Evolutionary conservation across 768 basidiomycete species (phyloP), one percentile per base, ranked within the genome.

Genomic region (Clitopilus passeckerianus): DNA sequence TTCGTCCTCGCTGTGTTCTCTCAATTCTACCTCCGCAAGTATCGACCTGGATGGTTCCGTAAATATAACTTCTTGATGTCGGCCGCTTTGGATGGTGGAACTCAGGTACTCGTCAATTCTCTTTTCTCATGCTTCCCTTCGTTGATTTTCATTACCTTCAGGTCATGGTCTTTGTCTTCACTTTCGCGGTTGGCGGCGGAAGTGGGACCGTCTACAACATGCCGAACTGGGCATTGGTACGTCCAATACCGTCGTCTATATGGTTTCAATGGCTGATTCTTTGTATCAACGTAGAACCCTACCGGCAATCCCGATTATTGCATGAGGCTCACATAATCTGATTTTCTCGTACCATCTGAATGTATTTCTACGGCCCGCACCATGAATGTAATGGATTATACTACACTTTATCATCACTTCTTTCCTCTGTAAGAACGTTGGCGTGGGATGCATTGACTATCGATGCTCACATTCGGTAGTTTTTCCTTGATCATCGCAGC

Each of bases 21-120:
- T 10, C 60, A 60, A 43, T 57, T 41, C 23, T 60, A 57, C 24
- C 56, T 60, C 18, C 27, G 60, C 33, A 58, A 46, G 50, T 50
- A 53, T 15, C 34, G 34, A 16, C n/a, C 44, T 15, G 20, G 22
- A 15, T 82, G 77, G 74, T 82, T 77, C 74, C 70, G 75, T 60
- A 80, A 80, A 64, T 80, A 80, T 68, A 82, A 80, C 14, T 82
- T 79, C 75, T 61, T 82, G 59, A 62, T 80, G 60, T 76, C 75
- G 20, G 83, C 83, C n/a, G 82, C 78, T 41, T 70, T 83, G 33
- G 81, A 83, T 64, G 81, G 81, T 15, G 82, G 83, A 55, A 80
- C 80, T 6, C 76, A 79, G 57, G 73, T 77, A 60, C 63, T 72
- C 71, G 14, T 43, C 27, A 70, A 64, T 66, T 16, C 68, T 72